Evolutionary conservation across 139 green algal species (phyloP), one percentile per base, ranked within the genome.

Genomic region (Tetraselmis chui): DNA sequence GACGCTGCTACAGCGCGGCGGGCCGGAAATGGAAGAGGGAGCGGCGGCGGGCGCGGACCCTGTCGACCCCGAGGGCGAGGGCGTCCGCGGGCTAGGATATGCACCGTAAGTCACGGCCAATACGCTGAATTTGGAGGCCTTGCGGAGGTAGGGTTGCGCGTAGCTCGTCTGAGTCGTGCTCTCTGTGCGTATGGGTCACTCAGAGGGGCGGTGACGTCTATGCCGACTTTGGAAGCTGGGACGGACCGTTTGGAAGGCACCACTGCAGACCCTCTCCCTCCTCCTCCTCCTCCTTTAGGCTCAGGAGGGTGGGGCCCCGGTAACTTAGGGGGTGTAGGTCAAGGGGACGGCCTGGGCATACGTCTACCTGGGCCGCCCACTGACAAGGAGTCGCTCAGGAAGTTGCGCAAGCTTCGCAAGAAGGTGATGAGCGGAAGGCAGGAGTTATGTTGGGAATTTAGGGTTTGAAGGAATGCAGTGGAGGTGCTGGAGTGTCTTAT

Each of bases 1-100:
- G 25, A 84, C 87, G 78, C 80, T 95, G 31, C 83, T 95, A 26
- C 75, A 87, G 45, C 45, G 45, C 45, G 45, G 45, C 45, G 45
- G 45, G 45, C 45, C 45, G 18, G 45, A 67, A 18, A 18, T 18
- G 18, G 45, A 5, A 18, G 45, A 67, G 45, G 45, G 45, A 18
- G 45, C 5, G 18, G 45, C 45, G 45, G 45, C 45, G 18, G 45
- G 11, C 11, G 11, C 45, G 11, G 18, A 67, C 45, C 45, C 45
- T 18, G 45, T 18, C 11, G 45, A 67, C 45, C 45, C 45, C 45
- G 45, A 67, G 45, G 45, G 45, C 45, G 45, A 67, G 45, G 45
- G 45, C 45, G 45, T 67, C 11, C 45, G 45, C 45, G 45, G 45
- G 11, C 45, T 67, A 18, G 45, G 45, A 5, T 67, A 67, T 67